phyloP scores from a whole-genome alignment of 108 stramenopile genomes.

The Craspedostauros australis region DNA sequence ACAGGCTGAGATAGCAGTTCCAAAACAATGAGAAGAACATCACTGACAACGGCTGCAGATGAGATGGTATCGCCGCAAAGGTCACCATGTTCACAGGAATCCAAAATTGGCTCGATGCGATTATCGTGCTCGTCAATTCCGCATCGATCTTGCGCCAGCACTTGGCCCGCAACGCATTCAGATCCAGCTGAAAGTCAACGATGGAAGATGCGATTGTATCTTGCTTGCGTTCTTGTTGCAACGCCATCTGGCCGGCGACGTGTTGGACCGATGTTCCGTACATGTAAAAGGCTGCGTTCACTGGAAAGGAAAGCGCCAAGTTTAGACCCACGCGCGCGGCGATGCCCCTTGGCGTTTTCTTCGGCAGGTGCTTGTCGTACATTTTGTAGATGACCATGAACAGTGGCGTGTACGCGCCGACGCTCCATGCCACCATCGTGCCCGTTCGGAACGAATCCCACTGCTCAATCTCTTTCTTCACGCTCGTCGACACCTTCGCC shows the following conservation, averaged over 20 bases:
- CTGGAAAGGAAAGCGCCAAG: constrained; percentile 16
- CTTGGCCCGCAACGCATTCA: constrained; percentile 11
- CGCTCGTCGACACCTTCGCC: background rate
- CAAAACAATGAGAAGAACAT: constrained; percentile 32
- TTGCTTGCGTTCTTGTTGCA: background rate
- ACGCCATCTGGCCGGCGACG: background rate
- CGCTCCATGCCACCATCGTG: constrained; percentile 32
- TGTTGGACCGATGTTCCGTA: constrained; percentile 32
- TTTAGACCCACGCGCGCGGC: constrained; percentile 5
- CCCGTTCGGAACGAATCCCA: constrained; percentile 25
- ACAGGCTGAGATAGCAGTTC: constrained; percentile 44
- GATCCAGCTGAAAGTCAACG: constrained; percentile 3
- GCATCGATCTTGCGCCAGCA: constrained; percentile 13
- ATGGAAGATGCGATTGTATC: background rate
- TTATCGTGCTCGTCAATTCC: constrained; percentile 25
- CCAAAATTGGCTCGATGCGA: constrained; percentile 23
- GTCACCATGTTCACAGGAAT: constrained; percentile 32
- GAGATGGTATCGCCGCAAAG: constrained; percentile 24
- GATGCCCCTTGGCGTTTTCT: constrained; percentile 7
- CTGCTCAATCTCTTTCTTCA: constrained; percentile 2
- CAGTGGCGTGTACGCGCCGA: constrained; percentile 15
- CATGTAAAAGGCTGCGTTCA: constrained; percentile 35
- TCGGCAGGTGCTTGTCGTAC: constrained; percentile 19
- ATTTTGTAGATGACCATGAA: constrained; percentile 18
- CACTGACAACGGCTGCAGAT: constrained; percentile 24